phyloP scores from a whole-genome alignment of 2,329 filamentous ascomycete species.

The Diaporthe longicolla region DNA sequence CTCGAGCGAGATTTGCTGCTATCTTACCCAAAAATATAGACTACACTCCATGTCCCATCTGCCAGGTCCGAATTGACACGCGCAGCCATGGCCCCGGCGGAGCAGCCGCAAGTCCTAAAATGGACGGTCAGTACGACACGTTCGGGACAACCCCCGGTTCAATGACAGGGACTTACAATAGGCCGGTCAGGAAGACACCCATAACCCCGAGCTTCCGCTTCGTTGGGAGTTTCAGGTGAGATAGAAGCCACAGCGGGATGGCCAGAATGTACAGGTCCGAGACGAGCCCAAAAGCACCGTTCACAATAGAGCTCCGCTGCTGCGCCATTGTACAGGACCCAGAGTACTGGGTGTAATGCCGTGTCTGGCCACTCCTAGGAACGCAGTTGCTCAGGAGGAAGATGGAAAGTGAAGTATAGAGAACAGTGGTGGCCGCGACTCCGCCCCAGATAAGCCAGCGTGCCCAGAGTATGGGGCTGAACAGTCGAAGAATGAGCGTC shows the following conservation, averaged over 20 bases:
- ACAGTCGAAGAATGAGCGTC: neutral
- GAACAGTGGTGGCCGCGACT: neutral
- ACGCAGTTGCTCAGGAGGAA: conserved; percentile 10
- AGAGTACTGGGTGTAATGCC: conserved; percentile 12
- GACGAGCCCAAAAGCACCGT: conserved; percentile 15
- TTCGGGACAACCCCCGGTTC: neutral
- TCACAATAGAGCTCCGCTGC: neutral
- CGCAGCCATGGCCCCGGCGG: neutral
- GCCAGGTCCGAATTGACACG: neutral
- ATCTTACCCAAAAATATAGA: conserved; percentile 27
- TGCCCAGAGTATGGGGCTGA: conserved; percentile 8
- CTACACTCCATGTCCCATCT: conserved; percentile 18
- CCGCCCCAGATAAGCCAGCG: conserved; percentile 25
- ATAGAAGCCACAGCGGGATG: conserved; percentile 29
- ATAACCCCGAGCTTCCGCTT: conserved; percentile 31
- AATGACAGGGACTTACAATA: neutral
- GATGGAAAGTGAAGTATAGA: conserved; percentile 11
- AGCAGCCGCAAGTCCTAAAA: neutral
- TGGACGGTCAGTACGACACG: neutral
- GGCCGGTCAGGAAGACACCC: neutral
- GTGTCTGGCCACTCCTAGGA: conserved; percentile 7
- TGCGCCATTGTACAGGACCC: conserved; percentile 21
- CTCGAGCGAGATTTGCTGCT: neutral
- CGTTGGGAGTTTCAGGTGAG: neutral
- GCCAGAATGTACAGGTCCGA: conserved; percentile 25